A percentile compares a stretch with the other conserved stretches of the same genome.
phyloP scores from a whole-genome alignment of 192 early-diverging fungal species.

The Podochytrium sp. region DNA sequence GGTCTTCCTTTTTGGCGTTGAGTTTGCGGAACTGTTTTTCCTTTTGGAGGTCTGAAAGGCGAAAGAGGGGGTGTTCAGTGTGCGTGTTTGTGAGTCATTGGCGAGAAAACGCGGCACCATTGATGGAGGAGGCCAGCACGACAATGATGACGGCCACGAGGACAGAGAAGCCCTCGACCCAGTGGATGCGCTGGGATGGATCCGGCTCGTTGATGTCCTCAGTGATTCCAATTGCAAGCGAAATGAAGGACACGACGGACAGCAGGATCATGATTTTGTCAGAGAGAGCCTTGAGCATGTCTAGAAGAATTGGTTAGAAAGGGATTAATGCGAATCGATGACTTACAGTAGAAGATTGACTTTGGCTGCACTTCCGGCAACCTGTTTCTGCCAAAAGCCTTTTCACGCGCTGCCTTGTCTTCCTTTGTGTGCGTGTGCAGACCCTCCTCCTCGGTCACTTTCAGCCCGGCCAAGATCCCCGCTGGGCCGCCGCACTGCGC shows the following conservation, averaged over 20 bases:
- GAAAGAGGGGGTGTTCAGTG: too few species aligned
- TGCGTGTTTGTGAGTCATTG: too few species aligned
- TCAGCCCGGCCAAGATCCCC: constrained; percentile 6
- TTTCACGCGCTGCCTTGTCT: background rate
- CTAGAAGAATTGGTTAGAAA: background rate
- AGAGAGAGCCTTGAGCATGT: constrained; percentile 38
- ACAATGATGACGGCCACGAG: constrained; percentile 57
- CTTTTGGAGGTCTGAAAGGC: constrained; percentile 73
- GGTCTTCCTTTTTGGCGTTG: constrained; percentile 86
- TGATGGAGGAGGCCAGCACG: constrained; percentile 28
- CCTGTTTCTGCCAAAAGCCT: constrained; percentile 45
- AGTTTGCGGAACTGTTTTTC: constrained; percentile 87
- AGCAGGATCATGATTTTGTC: constrained; percentile 78
- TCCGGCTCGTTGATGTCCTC: constrained; percentile 70
- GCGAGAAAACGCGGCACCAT: background rate
- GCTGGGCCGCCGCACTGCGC: constrained; percentile 10
- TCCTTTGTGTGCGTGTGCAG: background rate
- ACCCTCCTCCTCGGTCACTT: constrained; percentile 5
- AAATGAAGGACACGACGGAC: constrained; percentile 83
- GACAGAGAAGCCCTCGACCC: constrained; percentile 78
- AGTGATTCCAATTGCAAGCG: constrained; percentile 84
- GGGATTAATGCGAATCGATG: background rate
- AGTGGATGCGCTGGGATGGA: constrained; percentile 39
- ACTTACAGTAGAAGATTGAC: constrained; percentile 45
- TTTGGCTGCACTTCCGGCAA: constrained; percentile 43